Evolutionary conservation across 179 eudicot genomes (phyloP), one percentile per base, ranked within the genome.

Genomic region (Beta lomatogona): DNA sequence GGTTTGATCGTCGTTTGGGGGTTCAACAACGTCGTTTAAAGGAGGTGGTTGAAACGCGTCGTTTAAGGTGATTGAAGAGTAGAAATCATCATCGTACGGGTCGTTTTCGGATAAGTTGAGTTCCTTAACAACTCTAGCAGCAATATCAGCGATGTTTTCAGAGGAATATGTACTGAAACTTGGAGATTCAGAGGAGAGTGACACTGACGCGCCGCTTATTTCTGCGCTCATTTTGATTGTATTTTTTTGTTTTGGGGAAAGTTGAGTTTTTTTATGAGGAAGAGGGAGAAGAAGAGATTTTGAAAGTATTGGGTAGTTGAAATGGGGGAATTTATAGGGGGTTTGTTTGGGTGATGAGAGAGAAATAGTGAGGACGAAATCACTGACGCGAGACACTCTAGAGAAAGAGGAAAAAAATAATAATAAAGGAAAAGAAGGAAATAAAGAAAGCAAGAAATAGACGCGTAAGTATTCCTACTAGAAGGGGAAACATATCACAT

Each of bases 121-220:
- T 55, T 93, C 94, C 36, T 79, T 72, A 57, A 89, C 84, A 12
- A 90, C 96, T 28, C 95, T 80, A 4, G 90, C 94, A 4, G 96
- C 97, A 28, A 91, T 87, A 9, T 89, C 87, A 3, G 94, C 91
- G 60, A 89, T 79, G 6, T 64, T 81, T 19, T 46, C 65, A 0
- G 91, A 88, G 1, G 97, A 84, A 76, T 82, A 80, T 58, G 78
- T 78, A 69, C 71, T 87, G 86, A 92, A 91, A 83, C 92, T 93
- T 4, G 91, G 94, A 4, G 83, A 69, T 31, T 71, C 58, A 5
- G 83, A 6, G 19, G 83, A 16, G 85, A 85, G 79, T 63, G 85
- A 64, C 48, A 73, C 25, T 1, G 86, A 71, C 61, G 85, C 76
- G 79, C 84, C 69, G 58, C 79, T 50, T 5, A 45, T 18, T 11